Evolutionary conservation across 495 filamentous ascomycete genomes (phyloP).

Genomic region (Penicillium longicatenatum): DNA sequence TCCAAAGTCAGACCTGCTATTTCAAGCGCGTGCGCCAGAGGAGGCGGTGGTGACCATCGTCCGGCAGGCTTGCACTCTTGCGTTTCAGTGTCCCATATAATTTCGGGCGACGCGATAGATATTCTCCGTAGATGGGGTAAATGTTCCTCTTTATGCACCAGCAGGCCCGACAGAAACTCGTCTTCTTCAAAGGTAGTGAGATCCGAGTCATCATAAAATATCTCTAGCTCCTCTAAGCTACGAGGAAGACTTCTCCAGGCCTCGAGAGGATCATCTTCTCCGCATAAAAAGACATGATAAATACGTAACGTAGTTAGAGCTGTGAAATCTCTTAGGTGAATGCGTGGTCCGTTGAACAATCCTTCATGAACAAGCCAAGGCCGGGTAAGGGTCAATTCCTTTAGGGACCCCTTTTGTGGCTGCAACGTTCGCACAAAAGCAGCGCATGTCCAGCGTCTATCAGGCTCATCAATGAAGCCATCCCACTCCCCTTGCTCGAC

Average conservation of each 20-base stretch:
- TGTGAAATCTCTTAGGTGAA: constrained; percentile 20
- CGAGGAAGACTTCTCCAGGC: constrained; percentile 16
- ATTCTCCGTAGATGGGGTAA: not conserved
- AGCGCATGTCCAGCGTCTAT: constrained; percentile 18
- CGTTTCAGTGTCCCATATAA: not conserved
- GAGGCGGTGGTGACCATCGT: not conserved
- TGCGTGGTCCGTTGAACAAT: constrained; percentile 16
- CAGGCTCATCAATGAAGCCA: constrained; percentile 6
- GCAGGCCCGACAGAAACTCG: not conserved
- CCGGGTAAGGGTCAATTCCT: constrained; percentile 20
- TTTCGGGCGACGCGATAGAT: not conserved
- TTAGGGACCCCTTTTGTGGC: constrained; percentile 15
- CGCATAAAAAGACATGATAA: constrained; percentile 22
- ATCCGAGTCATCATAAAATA: constrained; percentile 21
- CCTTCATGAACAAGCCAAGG: constrained; percentile 20
- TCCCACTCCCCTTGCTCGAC: constrained; percentile 21
- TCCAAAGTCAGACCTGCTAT: not conserved
- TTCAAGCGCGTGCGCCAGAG: not conserved
- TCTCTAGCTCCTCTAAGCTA: constrained; percentile 18
- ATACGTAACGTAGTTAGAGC: constrained; percentile 16
- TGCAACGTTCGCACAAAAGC: constrained; percentile 24
- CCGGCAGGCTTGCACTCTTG: not conserved
- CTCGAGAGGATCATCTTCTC: constrained; percentile 5
- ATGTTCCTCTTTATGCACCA: not conserved
- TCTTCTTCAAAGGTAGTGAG: constrained; percentile 1